phyloP scores from a whole-genome alignment of 805 yeast species.

The Metschnikowia santaceciliae region DNA sequence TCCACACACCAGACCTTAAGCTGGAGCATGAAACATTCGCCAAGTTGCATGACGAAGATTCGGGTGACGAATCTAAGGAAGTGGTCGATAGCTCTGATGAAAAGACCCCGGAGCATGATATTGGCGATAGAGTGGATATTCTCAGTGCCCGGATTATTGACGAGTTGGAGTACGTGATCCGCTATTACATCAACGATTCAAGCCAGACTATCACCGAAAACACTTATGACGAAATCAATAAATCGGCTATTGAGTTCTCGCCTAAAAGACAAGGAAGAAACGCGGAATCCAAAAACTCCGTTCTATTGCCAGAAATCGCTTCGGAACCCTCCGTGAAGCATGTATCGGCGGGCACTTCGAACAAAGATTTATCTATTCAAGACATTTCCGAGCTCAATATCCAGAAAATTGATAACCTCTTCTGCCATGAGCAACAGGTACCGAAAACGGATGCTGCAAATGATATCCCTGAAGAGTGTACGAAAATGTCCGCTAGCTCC shows the following conservation, averaged over 20 bases:
- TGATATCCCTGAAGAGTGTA: conserved; percentile 13
- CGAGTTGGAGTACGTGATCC: conserved; percentile 55
- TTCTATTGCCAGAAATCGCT: neutral
- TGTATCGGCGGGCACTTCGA: neutral
- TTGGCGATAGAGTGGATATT: conserved; percentile 50
- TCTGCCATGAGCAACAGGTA: conserved; percentile 23
- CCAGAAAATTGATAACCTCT: conserved; percentile 34
- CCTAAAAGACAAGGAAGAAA: conserved; percentile 1
- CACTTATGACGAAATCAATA: conserved; percentile 8
- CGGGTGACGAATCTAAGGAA: conserved; percentile 16
- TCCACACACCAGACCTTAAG: conserved; percentile 15
- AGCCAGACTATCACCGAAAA: conserved; percentile 9
- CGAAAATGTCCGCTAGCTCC: conserved; percentile 3
- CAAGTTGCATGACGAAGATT: conserved; percentile 2
- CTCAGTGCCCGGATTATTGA: conserved; percentile 68
- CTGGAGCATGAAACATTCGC: conserved; percentile 1
- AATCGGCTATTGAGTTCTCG: conserved; percentile 7
- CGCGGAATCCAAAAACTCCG: neutral
- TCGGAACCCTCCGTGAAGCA: neutral
- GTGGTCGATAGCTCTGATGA: conserved; percentile 8
- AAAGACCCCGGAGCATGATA: conserved; percentile 1
- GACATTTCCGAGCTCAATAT: conserved; percentile 39
- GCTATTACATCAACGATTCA: conserved; percentile 34
- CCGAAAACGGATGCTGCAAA: conserved; percentile 1
- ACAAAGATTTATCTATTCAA: conserved; percentile 26